Base-by-base conservation (phyloP, 768 basidiomycete genomes). In the Rhizopogon roseolus region DNA sequence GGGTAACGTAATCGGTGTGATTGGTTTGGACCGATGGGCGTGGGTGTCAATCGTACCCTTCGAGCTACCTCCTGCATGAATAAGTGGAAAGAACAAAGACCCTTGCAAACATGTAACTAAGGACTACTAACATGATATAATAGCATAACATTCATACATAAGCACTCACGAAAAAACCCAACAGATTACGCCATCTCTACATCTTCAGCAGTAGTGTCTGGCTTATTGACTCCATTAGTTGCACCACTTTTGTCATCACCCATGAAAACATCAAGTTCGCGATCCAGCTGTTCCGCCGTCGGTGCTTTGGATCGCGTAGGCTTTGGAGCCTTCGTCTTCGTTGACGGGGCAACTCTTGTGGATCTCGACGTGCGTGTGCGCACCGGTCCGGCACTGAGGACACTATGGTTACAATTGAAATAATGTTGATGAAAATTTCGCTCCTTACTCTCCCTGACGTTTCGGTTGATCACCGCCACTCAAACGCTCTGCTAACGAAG, bases 251-350 rank as follows among this genome's bases (percentile, higher is more conserved):
- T 61, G 0, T 77, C 71, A 60, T 86, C 86, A 7, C 79, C 82
- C 90, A 92, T 90, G 62, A 90, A 91, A 3, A 85, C 81, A 59
- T 97, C 93, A 55, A 97, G 67, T 70, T 97, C 93, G 66, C 80
- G 85, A 67, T 97, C 93, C 55, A 97, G 71, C 60, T 96, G 90
- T 54, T 85, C 88, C 7, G 82, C 88, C 2, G 88, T 88, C 70
- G 90, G 84, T 4, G 80, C 76, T 70, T 85, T 83, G 63, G 78
- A 72, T 19, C 68, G 68, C 11, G 56, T 54, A 25, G 65, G 55
- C 59, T 71, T 64, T 58, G 65, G 63, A 60, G 53, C 70, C 59
- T 54, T 70, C 42, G 64, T 57, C 59, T 54, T 61, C 4, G 57
- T 58, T 19, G 57, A 37, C 3, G 10, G 6, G 13, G 34, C 49